Evolutionary conservation across 768 basidiomycete species (phyloP), one percentile per base, ranked within the genome.

Genomic region (Collybia nuda): DNA sequence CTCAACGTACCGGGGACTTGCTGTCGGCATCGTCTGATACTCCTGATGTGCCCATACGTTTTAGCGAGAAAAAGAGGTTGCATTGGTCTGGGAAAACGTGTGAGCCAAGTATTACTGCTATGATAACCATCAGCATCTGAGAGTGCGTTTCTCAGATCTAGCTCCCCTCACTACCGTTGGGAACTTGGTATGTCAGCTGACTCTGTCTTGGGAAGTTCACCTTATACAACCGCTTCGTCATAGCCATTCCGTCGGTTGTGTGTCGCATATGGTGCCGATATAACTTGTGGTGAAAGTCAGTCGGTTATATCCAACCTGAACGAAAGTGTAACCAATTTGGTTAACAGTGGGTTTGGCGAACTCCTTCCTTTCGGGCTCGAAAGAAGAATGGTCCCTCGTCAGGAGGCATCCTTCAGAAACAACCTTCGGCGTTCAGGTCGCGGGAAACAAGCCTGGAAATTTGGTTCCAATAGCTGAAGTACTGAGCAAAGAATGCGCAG

Each of bases 341-440:
- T 47, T 39, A 43, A 12, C 43, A 90, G 88, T 98, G 96, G 94
- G 92, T 3, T 80, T 99, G n/a, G 87, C 93, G 4, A 85, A 81
- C 38, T 95, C 95, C 2, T 91, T 98, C 66, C 78, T 97, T 18
- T 70, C 77, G 8, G 96, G 92, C 2, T 93, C 92, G 8, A 88
- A 87, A 52, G 91, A 93, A 61, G 96, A 99, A 69, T 98, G 94
- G 93, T 93, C 93, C 0, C 77, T 98, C 2, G 87, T 96, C 40
- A 74, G 94, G 39, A 77, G 93, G 28, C 95, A 98, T 60, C 89
- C 92, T 0, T 87, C 86, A 1, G 96, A 98, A 64, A 69, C 71
- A 37, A 87, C 76, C 6, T 99, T 98, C 62, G 97, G 97, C 23
- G 81, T 98, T 2, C 96, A 99, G 67, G 66, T 99, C 17, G 93